These are phyloP conservation scores for Phytophthora boehmeriae DNA, from an alignment of 352 stramenopile species.

Conservation along the genomic window DNA sequence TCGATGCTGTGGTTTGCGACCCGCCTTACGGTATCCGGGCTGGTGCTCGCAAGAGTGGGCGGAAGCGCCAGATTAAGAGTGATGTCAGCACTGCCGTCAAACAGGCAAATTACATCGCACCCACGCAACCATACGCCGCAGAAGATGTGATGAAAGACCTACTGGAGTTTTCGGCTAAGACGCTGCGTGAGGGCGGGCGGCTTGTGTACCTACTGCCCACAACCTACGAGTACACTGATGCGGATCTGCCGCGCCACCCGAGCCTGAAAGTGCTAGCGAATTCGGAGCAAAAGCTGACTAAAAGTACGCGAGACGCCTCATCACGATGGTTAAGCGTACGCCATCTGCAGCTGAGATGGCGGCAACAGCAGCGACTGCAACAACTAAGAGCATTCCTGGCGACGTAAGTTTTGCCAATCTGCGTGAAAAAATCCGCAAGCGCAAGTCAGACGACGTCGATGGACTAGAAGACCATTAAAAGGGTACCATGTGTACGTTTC, in stretches of 20 bases:
- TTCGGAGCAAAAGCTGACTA: conserved; percentile 85
- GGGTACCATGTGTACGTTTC: neutral
- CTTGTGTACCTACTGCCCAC: conserved; percentile 90
- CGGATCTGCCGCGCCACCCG: conserved; percentile 77
- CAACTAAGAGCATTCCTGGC: conserved; percentile 26
- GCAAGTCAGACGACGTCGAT: conserved; percentile 53
- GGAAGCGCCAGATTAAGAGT: conserved; percentile 44
- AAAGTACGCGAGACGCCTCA: conserved; percentile 84
- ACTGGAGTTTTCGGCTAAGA: conserved; percentile 89
- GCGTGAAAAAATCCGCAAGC: conserved; percentile 77
- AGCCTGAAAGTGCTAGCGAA: conserved; percentile 73
- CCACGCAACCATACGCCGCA: conserved; percentile 95
- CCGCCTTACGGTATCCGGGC: conserved; percentile 95
- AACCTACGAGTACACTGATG: conserved; percentile 83
- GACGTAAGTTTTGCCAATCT: conserved; percentile 74
- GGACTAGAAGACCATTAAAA: conserved; percentile 23
- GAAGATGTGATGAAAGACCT: conserved; percentile 98
- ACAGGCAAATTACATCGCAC: conserved; percentile 93
- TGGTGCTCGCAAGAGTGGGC: conserved; percentile 93
- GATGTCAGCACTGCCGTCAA: conserved; percentile 41
- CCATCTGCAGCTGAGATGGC: conserved; percentile 23
- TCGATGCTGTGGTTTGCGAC: conserved; percentile 93
- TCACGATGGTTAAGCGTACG: conserved; percentile 87
- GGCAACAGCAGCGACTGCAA: conserved; percentile 7
- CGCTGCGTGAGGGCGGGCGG: conserved; percentile 74